phyloP scores from a whole-genome alignment of 371 early-diverging fungal species.

The Blastocladiella emersonii region DNA sequence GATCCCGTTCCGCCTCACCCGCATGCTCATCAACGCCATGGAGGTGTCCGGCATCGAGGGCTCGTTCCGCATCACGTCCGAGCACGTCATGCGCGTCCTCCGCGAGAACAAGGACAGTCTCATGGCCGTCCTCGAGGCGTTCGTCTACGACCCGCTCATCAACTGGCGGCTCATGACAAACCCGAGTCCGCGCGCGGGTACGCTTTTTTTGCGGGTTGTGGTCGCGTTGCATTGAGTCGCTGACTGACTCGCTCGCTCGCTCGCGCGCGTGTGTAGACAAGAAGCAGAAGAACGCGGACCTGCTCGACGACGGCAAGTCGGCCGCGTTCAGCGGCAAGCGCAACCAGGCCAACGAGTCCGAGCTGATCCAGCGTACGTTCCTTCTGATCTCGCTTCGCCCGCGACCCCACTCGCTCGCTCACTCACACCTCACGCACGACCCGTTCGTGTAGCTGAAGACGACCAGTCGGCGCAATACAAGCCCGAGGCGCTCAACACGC shows the following conservation, averaged over 20 bases:
- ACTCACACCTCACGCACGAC: not conserved
- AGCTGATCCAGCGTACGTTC: not conserved
- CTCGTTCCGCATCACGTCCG: conserved; percentile 85
- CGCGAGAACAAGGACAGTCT: conserved; percentile 90
- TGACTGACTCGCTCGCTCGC: not conserved
- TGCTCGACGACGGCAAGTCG: conserved; percentile 11
- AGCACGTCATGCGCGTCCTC: conserved; percentile 91
- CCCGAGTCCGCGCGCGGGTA: conserved; percentile 25
- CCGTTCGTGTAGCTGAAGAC: not conserved
- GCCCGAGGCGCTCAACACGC: conserved; percentile 36
- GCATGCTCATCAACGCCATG: conserved; percentile 97
- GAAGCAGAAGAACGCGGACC: conserved; percentile 5
- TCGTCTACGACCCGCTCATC: conserved; percentile 94
- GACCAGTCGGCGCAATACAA: conserved; percentile 33
- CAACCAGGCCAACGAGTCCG: not conserved
- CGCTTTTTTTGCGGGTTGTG: not conserved
- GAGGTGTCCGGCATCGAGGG: conserved; percentile 94
- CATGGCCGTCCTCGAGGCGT: conserved; percentile 97
- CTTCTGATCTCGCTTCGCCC: not conserved
- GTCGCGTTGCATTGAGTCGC: not conserved
- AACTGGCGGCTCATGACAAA: conserved; percentile 64
- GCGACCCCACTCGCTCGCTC: not conserved
- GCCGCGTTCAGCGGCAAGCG: too few relatives aligned
- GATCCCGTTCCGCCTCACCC: conserved; percentile 95
- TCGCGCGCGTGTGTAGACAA: not conserved